A percentile compares a stretch with the other conserved stretches of the same genome.
Evolutionary conservation across 2,329 filamentous ascomycete species (phyloP).

Genomic region (Aulographum hederae): DNA sequence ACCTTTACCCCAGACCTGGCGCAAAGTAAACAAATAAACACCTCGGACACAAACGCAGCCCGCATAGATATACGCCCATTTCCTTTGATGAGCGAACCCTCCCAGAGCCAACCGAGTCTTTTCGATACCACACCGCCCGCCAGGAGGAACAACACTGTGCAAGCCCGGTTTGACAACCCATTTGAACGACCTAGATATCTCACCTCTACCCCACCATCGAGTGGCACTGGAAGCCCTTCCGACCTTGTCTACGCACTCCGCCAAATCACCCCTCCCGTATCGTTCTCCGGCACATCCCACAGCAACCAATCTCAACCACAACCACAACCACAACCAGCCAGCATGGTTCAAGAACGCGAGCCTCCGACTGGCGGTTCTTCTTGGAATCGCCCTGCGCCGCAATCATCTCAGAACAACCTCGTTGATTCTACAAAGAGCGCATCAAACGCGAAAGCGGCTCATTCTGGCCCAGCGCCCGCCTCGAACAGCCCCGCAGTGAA

Average conservation of each 20-base stretch:
- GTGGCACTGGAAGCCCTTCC: too few species aligned
- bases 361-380: neutral
- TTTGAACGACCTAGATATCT: neutral
- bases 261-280: too few species aligned
- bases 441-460: neutral
- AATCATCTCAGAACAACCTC: neutral
- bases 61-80: too few species aligned
- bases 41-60: too few species aligned
- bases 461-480: neutral
- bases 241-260: too few species aligned
- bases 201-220: neutral
- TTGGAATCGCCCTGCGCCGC: neutral
- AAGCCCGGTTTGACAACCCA: neutral
- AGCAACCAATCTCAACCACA: neutral
- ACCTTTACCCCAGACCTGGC: too few species aligned
- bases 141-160: neutral
- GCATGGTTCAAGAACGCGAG: conserved; percentile 1
- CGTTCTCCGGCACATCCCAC: neutral
- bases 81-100: too few species aligned
- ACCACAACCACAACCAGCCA: neutral
- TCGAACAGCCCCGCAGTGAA: too few species aligned
- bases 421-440: neutral
- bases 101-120: too few species aligned
- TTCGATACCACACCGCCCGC: too few species aligned
- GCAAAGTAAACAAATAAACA: too few species aligned